These are phyloP conservation scores for Cercospora nicotianae DNA, from an alignment of 2,329 filamentous ascomycete species.

Conservation along the genomic window DNA sequence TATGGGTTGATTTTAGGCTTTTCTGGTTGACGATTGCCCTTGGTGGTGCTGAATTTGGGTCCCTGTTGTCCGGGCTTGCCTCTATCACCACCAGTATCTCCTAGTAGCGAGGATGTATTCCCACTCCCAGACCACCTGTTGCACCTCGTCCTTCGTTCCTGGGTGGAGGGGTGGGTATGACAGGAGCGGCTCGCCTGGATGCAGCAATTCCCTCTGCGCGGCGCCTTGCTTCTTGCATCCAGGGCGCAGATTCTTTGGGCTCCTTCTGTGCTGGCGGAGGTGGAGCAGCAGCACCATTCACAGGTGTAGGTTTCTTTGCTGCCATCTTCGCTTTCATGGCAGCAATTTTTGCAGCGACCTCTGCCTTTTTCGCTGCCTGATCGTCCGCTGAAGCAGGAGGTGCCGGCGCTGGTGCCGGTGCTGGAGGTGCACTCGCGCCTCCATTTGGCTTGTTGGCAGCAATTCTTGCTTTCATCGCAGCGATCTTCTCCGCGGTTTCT, in stretches of 20 bases:
- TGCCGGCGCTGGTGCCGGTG: slow-evolving; percentile 18
- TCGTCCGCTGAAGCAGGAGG: slow-evolving; percentile 22
- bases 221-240: slow-evolving; percentile 33
- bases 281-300: slow-evolving; percentile 25
- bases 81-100: slow-evolving; percentile 51
- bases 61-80: slow-evolving; percentile 46
- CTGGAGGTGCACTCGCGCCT: slow-evolving; percentile 14
- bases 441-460: slow-evolving; percentile 31
- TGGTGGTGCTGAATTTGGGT: slow-evolving; percentile 56
- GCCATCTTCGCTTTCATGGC: slow-evolving; percentile 39
- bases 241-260: slow-evolving; percentile 14
- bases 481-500: slow-evolving; percentile 38
- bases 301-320: slow-evolving; percentile 28
- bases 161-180: slow-evolving; percentile 40
- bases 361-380: slow-evolving; percentile 34
- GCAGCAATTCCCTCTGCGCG: slow-evolving; percentile 30
- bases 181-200: slow-evolving; percentile 22
- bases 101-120: slow-evolving; percentile 70
- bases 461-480: slow-evolving; percentile 40
- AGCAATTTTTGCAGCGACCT: slow-evolving; percentile 37
- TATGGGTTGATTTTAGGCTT: slow-evolving; percentile 44
- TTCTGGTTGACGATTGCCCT: slow-evolving; percentile 56
- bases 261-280: slow-evolving; percentile 17
- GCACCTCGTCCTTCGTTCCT: slow-evolving; percentile 54
- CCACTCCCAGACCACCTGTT: slow-evolving; percentile 70